phyloP scores from a whole-genome alignment of 1,284 basidiomycete species.

The Takashimella tepidaria region DNA sequence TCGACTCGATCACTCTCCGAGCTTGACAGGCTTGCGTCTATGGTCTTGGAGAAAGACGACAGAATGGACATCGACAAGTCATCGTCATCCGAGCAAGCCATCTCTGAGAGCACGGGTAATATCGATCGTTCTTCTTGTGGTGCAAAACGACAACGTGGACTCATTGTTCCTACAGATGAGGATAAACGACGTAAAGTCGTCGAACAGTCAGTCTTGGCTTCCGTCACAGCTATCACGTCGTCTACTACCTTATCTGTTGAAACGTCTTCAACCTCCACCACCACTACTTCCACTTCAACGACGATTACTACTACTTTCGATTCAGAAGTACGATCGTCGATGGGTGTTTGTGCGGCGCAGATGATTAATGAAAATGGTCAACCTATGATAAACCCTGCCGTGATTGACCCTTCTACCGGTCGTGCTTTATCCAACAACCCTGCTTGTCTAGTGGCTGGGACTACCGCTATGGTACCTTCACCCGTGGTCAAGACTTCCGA shows the following conservation, averaged over 20 bases:
- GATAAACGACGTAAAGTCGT: slow-evolving; percentile 39
- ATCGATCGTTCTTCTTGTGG: slow-evolving; percentile 25
- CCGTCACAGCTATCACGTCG: neutral
- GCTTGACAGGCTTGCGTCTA: slow-evolving; percentile 26
- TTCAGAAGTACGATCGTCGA: slow-evolving; percentile 10
- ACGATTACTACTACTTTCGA: slow-evolving; percentile 59
- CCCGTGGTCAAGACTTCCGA: slow-evolving; percentile 62
- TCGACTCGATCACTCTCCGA: slow-evolving; percentile 22
- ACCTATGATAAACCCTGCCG: neutral
- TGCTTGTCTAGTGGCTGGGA: neutral
- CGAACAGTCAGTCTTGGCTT: slow-evolving; percentile 36
- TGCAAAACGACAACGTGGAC: slow-evolving; percentile 27
- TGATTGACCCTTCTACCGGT: neutral
- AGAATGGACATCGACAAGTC: slow-evolving; percentile 34
- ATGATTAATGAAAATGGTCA: neutral
- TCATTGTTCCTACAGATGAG: slow-evolving; percentile 29
- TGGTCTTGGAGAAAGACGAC: slow-evolving; percentile 26
- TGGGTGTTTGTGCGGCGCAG: neutral
- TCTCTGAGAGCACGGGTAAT: neutral
- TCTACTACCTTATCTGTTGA: neutral
- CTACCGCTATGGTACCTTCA: neutral
- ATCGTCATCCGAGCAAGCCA: slow-evolving; percentile 1
- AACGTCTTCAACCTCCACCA: slow-evolving; percentile 41
- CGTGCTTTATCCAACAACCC: neutral
- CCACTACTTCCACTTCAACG: slow-evolving; percentile 74